These are phyloP conservation scores for Tremella yokohamensis DNA, from an alignment of 768 basidiomycete genomes.

Conservation along the genomic window DNA sequence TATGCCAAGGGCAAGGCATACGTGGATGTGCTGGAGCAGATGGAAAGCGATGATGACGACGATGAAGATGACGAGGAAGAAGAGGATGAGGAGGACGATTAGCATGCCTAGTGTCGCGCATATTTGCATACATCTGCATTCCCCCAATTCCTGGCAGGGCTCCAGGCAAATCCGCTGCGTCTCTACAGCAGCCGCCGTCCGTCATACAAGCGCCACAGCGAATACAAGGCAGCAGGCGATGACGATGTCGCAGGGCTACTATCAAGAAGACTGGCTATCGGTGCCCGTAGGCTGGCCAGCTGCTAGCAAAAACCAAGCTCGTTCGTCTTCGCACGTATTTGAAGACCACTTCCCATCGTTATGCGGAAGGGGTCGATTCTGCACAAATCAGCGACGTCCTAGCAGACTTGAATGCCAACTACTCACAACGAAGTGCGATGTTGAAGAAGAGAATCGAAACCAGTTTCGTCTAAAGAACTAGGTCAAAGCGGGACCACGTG, in stretches of 20 bases:
- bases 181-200: too few relatives aligned
- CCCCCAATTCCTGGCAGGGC: too few relatives aligned
- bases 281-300: slow-evolving; percentile 29
- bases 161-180: too few relatives aligned
- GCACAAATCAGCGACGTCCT: not conserved
- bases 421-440: slow-evolving; percentile 6
- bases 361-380: slow-evolving; percentile 5
- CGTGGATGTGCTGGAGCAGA: slow-evolving; percentile 44
- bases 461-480: not conserved
- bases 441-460: not conserved
- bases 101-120: not conserved
- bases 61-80: slow-evolving; percentile 50
- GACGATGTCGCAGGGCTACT: slow-evolving; percentile 47
- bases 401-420: not conserved
- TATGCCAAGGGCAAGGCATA: slow-evolving; percentile 38
- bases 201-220: too few relatives aligned
- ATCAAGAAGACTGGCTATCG: slow-evolving; percentile 48
- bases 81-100: slow-evolving; percentile 36
- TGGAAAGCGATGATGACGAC: slow-evolving; percentile 42
- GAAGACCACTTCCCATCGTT: slow-evolving; percentile 1
- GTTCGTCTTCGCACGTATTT: slow-evolving; percentile 14
- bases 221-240: not conserved
- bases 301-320: slow-evolving; percentile 48
- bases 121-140: not conserved
- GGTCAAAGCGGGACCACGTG: not conserved